Evolutionary conservation across 768 basidiomycete species (phyloP), one percentile per base, ranked within the genome.

Genomic region (Pulveroboletus sp.): DNA sequence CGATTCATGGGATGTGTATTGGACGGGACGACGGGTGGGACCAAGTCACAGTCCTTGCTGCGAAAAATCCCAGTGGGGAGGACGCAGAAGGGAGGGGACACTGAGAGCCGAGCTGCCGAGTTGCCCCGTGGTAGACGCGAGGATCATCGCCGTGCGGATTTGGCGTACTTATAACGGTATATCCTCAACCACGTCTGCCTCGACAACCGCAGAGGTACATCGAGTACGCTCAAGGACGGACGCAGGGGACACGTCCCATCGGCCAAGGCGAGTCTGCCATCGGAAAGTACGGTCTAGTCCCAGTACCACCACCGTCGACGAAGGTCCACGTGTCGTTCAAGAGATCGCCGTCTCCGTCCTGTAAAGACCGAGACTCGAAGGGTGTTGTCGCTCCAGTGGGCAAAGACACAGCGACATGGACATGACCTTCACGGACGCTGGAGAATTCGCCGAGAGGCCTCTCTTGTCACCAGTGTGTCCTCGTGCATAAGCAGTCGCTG

Each of bases 1-100:
- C 68, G 65, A 49, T 62, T 14, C 63, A 64, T 66, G 8, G 17
- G 10, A 15, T 24, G 33, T 24, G 33, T 21, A 21, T 21, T 3
- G 21, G 21, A 21, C 3, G 21, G 21, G 21, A 21, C 21, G 21
- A 21, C 21, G 21, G 21, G 21, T 21, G 21, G n/a, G n/a, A 21
- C 2, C 21, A 3, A 21, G 21, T 21, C 3, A 21, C 21, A 3
- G 21, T 33, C 27, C 12, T 11, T 30, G 41, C n/a, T 28, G 27
- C 17, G 27, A 17, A 41, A 11, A 15, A 14, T 8, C 10, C 11
- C 11, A 12, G 12, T 12, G n/a, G n/a, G 5, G 12, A 15, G 11
- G 27, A 28, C 5, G 27, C 3, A n/a, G 3, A 15, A 26, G 27
- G 26, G 26, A 27, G 10, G 26, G n/a, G 3, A 24, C 3, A 3